Evolutionary conservation across 305 asterid species (phyloP).

Genomic region (Fraxinus sp.): DNA sequence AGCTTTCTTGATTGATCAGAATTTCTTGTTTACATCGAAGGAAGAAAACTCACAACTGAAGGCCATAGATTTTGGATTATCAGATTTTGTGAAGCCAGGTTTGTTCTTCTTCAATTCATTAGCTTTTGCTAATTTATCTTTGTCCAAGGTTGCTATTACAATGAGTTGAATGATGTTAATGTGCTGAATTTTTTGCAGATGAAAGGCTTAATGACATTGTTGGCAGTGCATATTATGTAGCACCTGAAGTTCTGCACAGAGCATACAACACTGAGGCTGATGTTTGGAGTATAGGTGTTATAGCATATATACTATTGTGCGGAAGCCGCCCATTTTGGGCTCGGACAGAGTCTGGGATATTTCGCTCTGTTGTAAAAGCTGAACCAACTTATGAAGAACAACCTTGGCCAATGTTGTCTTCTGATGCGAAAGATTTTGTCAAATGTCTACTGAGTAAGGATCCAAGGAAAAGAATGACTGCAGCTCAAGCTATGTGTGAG

Average conservation of each 20-base stretch:
- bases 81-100: constrained; percentile 96
- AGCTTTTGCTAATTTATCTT: not conserved
- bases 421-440: constrained; percentile 72
- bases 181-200: constrained; percentile 45
- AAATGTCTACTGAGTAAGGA: constrained; percentile 66
- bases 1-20: constrained; percentile 54
- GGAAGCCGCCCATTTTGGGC: constrained; percentile 99
- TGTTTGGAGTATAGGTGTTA: constrained; percentile 93
- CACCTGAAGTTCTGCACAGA: constrained; percentile 90
- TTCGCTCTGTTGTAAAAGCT: constrained; percentile 84
- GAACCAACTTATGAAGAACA: constrained; percentile 82
- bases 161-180: constrained; percentile 1
- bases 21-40: constrained; percentile 78
- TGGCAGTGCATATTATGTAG: constrained; percentile 95
- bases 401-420: constrained; percentile 68
- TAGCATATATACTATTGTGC: constrained; percentile 76
- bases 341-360: constrained; percentile 87
- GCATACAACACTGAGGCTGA: constrained; percentile 91
- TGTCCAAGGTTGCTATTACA: not conserved
- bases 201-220: constrained; percentile 93
- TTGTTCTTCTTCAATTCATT: constrained; percentile 15
- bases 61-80: constrained; percentile 92
- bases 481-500: constrained; percentile 95
- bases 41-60: constrained; percentile 74
- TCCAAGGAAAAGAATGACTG: constrained; percentile 95